These are phyloP conservation scores for Trichoderma sp. DNA, from an alignment of 2,329 filamentous ascomycete genomes.

Conservation along the genomic window DNA sequence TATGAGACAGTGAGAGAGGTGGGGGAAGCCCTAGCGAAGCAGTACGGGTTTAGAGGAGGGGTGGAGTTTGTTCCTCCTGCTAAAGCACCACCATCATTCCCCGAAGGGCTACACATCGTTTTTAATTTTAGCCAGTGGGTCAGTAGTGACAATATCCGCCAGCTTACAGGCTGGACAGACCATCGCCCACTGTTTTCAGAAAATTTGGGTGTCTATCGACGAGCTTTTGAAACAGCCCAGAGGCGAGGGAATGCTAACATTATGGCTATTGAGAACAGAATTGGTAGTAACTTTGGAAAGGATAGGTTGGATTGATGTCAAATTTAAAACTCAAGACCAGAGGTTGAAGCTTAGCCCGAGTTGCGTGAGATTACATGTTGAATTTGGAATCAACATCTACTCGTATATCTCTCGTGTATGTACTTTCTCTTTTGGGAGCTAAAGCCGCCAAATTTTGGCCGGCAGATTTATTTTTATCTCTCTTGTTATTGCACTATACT, in stretches of 20 bases:
- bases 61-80: constrained; percentile 27
- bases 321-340: background rate
- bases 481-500: background rate
- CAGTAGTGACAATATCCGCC: constrained; percentile 40
- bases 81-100: constrained; percentile 19
- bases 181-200: constrained; percentile 37
- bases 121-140: constrained; percentile 44
- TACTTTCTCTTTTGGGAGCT: background rate
- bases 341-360: background rate
- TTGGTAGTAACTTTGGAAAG: background rate
- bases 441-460: background rate
- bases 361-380: background rate
- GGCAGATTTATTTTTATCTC: background rate
- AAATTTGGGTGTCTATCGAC: constrained; percentile 35
- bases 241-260: background rate
- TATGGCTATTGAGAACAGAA: background rate
- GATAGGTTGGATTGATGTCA: background rate
- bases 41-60: constrained; percentile 39
- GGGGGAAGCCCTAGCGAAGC: constrained; percentile 35
- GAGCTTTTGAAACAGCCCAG: constrained; percentile 36
- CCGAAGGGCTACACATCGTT: constrained; percentile 24
- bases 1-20: constrained; percentile 46
- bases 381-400: background rate
- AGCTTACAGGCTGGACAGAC: constrained; percentile 41
- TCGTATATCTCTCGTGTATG: background rate